Conservation (phyloP, 192 early-diverging fungal species). For the Dissophora ornata region DNA sequence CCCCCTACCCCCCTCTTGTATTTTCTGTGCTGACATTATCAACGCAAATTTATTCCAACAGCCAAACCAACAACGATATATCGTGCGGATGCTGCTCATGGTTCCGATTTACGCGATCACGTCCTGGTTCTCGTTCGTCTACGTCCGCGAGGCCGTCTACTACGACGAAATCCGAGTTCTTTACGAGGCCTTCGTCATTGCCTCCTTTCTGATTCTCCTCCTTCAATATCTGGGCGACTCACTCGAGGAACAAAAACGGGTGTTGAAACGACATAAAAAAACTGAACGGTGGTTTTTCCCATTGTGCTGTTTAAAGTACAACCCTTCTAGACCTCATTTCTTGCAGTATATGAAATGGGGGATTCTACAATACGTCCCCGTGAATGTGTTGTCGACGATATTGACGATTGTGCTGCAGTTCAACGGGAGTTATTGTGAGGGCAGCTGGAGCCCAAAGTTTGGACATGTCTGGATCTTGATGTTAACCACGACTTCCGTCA, state of each 20-base stretch:
- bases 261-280: constrained; percentile 55
- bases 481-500: constrained; percentile 69
- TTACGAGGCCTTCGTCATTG: constrained; percentile 81
- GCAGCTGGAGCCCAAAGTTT: constrained; percentile 73
- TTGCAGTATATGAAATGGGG: constrained; percentile 69
- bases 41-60: background rate
- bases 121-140: constrained; percentile 77
- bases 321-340: constrained; percentile 69
- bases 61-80: constrained; percentile 78
- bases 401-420: constrained; percentile 69
- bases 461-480: constrained; percentile 74
- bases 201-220: constrained; percentile 77
- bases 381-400: constrained; percentile 68
- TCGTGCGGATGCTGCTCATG: constrained; percentile 80
- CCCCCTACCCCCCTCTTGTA: background rate
- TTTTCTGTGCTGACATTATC: background rate
- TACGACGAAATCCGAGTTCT: constrained; percentile 71
- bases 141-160: constrained; percentile 74
- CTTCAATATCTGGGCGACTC: constrained; percentile 73
- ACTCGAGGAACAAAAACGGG: constrained; percentile 60
- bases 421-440: constrained; percentile 68
- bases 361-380: constrained; percentile 77
- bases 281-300: constrained; percentile 72
- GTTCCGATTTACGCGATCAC: constrained; percentile 80
- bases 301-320: constrained; percentile 68